Base-by-base conservation (phyloP, 768 basidiomycete genomes). In the Leucosporidium scottii region DNA sequence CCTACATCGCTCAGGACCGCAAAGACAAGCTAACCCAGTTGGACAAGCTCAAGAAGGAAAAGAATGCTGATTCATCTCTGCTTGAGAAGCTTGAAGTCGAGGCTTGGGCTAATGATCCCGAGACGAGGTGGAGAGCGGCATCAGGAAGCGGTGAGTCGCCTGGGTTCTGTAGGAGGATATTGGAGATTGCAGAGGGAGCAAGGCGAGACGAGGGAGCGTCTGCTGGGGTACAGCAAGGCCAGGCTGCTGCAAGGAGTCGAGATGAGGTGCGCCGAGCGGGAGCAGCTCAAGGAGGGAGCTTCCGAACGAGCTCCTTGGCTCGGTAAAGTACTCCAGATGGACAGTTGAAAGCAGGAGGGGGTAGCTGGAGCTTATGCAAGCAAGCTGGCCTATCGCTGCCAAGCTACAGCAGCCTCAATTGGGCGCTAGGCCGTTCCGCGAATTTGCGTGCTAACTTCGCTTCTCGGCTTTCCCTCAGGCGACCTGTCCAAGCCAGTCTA, bases 21-120 rank as follows among this genome's bases (percentile, higher is more conserved):
- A 75, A 78, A 13, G 73, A 70, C 2, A 76, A 89, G 39, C 81
- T 82, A 65, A 73, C 73, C 1, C 82, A 86, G 74, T 79, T 84
- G 1, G 73, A 77, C 17, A 76, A 74, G 25, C 76, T 87, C 51
- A 77, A 77, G 61, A 62, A 69, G 54, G 72, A 73, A 79, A 73
- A 69, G 25, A 73, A 73, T 2, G 47, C 59, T 13, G 39, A 44
- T 44, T 13, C 7, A 13, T 10, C 39, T 8, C 8, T 44, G 61
- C 64, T 80, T 54, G 58, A 68, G 25, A 83, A 88, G 65, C 75
- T 94, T 55, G 85, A 90, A 70, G 82, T 93, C 15, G 89, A 91
- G 79, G 87, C 87, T 65, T 83, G 87, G 76, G 80, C 90, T 36
- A 93, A 97, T 77, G 79, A 91, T n/a, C 93, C 93, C 0, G 82